Evolutionary conservation across 768 basidiomycete species (phyloP), one percentile per base, ranked within the genome.

Genomic region (Naganishia randhawae): DNA sequence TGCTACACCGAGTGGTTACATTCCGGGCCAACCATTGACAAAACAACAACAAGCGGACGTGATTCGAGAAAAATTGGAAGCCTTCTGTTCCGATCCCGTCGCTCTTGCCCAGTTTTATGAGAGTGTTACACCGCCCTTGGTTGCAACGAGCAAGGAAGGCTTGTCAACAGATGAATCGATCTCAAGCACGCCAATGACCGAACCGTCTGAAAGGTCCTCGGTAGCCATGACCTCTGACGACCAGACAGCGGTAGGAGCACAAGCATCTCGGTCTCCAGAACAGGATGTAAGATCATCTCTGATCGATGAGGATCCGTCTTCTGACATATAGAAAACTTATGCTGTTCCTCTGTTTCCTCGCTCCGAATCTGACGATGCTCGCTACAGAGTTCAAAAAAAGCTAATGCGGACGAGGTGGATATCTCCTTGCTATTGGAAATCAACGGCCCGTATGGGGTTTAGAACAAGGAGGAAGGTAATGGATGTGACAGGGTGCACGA

Each of bases 81-180:
- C 82, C 13, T 88, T 92, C 73, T 92, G 91, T 76, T 81, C 82
- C 37, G 85, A 91, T 77, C 79, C 80, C 65, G 79, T 77, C 66
- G 77, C 74, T 50, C 78, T 96, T 72, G 80, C 71, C 68, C 80
- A 75, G 53, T 91, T 96, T 78, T 96, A 91, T 79, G 86, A 89
- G 0, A 87, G 89, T 61, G 85, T 88, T 72, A 76, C 89, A 35
- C 85, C 84, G 25, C 80, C 80, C 55, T 75, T 90, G 68, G 42
- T 64, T 11, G 14, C 41, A 17, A 42, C 63, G 25, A n/a, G 19
- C 25, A 57, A 39, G 7, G 22, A 61, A 22, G 57, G 39, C 11
- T 22, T 42, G 35, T n/a, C 37, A 14, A 42, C 39, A 19, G 39
- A 42, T 25, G 57, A 61, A 25, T 4, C 39, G 11, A 13, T 35